Evolutionary conservation across 2,329 filamentous ascomycete genomes (phyloP), one percentile per base, ranked within the genome.

Genomic region (Stachybotrys echinatus): DNA sequence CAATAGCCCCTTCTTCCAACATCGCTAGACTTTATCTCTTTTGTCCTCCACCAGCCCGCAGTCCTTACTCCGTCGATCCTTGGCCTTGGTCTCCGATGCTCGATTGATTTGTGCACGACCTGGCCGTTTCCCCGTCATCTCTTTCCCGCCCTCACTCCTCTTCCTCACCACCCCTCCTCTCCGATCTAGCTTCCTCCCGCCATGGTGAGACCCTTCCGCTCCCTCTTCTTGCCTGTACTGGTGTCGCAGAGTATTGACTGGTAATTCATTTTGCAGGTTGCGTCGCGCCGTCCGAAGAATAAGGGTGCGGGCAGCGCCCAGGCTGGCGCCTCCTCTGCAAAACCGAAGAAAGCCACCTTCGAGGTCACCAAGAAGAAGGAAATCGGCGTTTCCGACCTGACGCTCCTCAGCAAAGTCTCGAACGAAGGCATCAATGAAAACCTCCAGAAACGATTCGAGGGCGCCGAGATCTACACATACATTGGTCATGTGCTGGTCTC

Each of bases 361-460:
- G 94, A 99, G 69, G 89, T 85, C 53, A 89, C 86, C 58, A 97
- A 97, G 81, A 99, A 97, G 85, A 97, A 96, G 81, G 92, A 99
- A 72, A 94, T 99, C 61, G 94, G 94, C 58, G 94, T 99, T 49
- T 96, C 94, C 49, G 94, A 99, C 77, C 80, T 99, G 67, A 99
- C 94, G 4, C 78, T 99, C 62, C 87, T 99, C 66, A 96, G 92
- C 78, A 97, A 97, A 72, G 95, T 99, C 57, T 96, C 92, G 58
- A 97, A 99, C 71, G 94, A 99, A 71, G 92, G 92, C 54, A 99
- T 99, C 77, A 99, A 99, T 74, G 94, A 97, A 51, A 99, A 99
- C 70, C 70, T 99, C 69, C 96, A 96, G 79, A 95, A 97, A 76
- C 85, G 94, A 54, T 99, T 99, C 71, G 90, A 97, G 67, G 92